Base-by-base conservation (phyloP, 768 basidiomycete genomes). In the Psilocybe subaeruginosa region DNA sequence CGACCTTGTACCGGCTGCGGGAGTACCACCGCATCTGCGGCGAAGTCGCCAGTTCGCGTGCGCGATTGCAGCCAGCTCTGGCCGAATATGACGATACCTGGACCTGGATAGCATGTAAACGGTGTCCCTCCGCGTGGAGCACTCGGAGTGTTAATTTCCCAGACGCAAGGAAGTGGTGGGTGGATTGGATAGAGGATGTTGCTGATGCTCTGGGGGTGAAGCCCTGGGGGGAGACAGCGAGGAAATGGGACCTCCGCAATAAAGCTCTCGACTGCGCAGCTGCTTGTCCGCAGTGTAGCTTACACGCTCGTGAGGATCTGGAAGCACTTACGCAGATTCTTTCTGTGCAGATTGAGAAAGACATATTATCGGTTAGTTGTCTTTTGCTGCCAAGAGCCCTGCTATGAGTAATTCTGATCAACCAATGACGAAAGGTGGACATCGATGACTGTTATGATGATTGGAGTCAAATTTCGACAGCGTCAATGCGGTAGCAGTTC, bases 21-120 rank as follows among this genome's bases (percentile, higher is more conserved):
- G 71, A 76, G 35, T 82, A 81, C 63, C 79, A 80, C 64, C 68
- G 70, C 39, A 58, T 69, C 33, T 81, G 80, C 61, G 78, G 76
- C 6, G 70, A 74, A 47, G 72, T 73, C 5, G 77, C 75, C 9
- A 68, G 65, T 48, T 73, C 69, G 19, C 69, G 69, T 33, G 69
- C 62, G 6, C 53, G 66, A 54, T 62, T 72, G 23, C 72, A 75
- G 53, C 71, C 69, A 46, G 72, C 70, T 17, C 54, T 70, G 17
- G 61, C 68, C 46, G 73, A 72, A 58, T 52, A 57, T 45, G 70
- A 71, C 39, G 74, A 76, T 31, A 58, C 64, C 12, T 77, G 74
- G 74, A 64, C 68, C 9, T 78, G 77, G 77, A 61, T 74, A 33
- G 64, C 65, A 2, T 76, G 72, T 56, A 65, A 59, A 54, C 43